Evolutionary conservation across 805 yeast species (phyloP).

Genomic region (Gaillardinia entomophila): DNA sequence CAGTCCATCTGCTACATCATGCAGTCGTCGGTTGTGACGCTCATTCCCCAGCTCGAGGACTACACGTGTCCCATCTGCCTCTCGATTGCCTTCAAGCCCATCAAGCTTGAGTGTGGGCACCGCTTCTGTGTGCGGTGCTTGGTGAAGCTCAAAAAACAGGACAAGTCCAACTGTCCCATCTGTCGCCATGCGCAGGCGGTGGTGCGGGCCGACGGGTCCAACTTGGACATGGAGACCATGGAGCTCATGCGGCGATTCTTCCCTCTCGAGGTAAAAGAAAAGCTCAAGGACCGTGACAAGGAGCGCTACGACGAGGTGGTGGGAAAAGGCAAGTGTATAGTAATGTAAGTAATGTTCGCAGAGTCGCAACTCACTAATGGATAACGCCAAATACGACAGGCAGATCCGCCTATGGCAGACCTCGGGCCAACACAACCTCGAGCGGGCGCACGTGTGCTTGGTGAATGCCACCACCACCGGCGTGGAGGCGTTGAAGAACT

Average conservation of each 20-base stretch:
- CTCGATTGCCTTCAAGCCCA: conserved; percentile 67
- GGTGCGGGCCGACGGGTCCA: conserved; percentile 50
- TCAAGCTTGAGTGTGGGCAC: conserved; percentile 58
- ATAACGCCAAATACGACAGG: conserved; percentile 58
- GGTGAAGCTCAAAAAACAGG: conserved; percentile 57
- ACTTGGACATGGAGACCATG: conserved; percentile 52
- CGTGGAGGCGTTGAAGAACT: conserved; percentile 69
- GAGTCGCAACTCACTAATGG: no score
- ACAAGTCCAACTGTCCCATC: conserved; percentile 60
- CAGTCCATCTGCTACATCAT: conserved; percentile 52
- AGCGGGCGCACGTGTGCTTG: conserved; percentile 53
- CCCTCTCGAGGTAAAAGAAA: conserved; percentile 62
- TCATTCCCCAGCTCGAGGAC: conserved; percentile 72
- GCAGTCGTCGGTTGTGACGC: conserved; percentile 45
- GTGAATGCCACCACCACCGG: conserved; percentile 53
- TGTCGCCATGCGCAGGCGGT: conserved; percentile 53
- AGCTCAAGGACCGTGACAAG: conserved; percentile 46
- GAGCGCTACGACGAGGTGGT: conserved; percentile 30
- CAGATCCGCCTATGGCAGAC: conserved; percentile 85
- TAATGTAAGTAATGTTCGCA: conserved; percentile 4
- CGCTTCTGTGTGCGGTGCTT: conserved; percentile 69
- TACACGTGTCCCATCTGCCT: conserved; percentile 71
- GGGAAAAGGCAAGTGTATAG: conserved; percentile 16
- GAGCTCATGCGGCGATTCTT: conserved; percentile 52
- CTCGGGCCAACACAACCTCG: conserved; percentile 63